These are phyloP conservation scores for Saccharomyces jurei DNA, from an alignment of 805 yeast genomes.

Conservation along the genomic window DNA sequence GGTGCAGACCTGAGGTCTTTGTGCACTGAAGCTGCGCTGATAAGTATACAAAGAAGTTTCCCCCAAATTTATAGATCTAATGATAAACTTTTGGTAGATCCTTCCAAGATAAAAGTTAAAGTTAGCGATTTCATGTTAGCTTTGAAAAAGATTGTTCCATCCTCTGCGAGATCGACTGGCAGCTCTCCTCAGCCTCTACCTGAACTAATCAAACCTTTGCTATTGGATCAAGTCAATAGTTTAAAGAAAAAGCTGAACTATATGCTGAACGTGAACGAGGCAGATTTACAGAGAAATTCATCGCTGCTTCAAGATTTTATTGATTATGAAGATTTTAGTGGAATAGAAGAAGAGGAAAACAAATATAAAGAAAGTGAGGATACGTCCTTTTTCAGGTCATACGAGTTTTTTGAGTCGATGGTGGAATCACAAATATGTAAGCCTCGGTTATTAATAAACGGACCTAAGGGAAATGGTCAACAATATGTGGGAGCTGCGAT, in stretches of 20 bases:
- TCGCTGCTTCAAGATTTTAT: slow-evolving; percentile 29
- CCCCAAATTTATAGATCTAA: slow-evolving; percentile 84
- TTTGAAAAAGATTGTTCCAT: slow-evolving; percentile 79
- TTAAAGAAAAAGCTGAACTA: slow-evolving; percentile 43
- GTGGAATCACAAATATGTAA: slow-evolving; percentile 61
- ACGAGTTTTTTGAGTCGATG: slow-evolving; percentile 46
- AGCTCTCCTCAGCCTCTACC: slow-evolving; percentile 74
- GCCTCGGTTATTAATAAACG: slow-evolving; percentile 72
- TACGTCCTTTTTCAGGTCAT: slow-evolving; percentile 62
- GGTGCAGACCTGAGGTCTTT: slow-evolving; percentile 94
- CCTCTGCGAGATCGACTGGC: slow-evolving; percentile 79
- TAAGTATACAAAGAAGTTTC: slow-evolving; percentile 81
- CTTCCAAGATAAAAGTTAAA: slow-evolving; percentile 59
- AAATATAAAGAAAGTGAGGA: slow-evolving; percentile 34
- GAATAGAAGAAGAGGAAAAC: slow-evolving; percentile 24
- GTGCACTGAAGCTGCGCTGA: slow-evolving; percentile 91
- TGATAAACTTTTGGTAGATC: slow-evolving; percentile 67
- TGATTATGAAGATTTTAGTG: slow-evolving; percentile 27
- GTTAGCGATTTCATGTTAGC: slow-evolving; percentile 84
- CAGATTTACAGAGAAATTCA: slow-evolving; percentile 12
- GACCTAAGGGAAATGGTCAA: slow-evolving; percentile 77
- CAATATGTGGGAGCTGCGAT: slow-evolving; percentile 77
- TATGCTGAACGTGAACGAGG: slow-evolving; percentile 47
- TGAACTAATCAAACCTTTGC: slow-evolving; percentile 53
- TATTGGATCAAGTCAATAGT: slow-evolving; percentile 42